Base-by-base conservation (phyloP, 495 filamentous ascomycete genomes). In the Talaromyces wortmannii region DNA sequence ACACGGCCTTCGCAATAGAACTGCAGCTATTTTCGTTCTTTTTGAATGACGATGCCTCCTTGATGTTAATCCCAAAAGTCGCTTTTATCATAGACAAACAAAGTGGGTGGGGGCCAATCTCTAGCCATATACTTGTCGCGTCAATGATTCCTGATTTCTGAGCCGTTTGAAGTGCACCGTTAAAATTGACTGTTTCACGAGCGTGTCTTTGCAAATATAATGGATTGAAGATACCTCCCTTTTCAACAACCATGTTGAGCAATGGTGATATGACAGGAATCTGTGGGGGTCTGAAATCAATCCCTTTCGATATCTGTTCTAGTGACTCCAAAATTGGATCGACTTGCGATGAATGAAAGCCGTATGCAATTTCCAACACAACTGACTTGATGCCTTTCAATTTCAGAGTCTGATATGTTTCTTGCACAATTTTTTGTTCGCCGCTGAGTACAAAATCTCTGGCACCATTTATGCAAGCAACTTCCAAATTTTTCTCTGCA, bases 171-270 rank as follows among this genome's bases (percentile, higher is more conserved):
- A 92, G 67, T 6, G 77, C 87, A 45, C 73, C 82, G 6, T 84
- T 68, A 68, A 95, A 86, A 60, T 92, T 80, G 59, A 95, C 90
- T 29, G 86, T 69, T 56, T 89, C 80, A 12, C 90, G 78, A 36
- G 81, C 82, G 59, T 89, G 85, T 7, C 78, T 69, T 42, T 74
- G 73, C n/a, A 95, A 77, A 59, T 95, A 95, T 29, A 63, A 58
- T 13, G 72, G 61, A 8, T 66, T 70, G 56, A 83, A 74, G 31
- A 63, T 58, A 12, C 81, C 77, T 29, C 66, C 61, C 12, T 81
- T 67, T 6, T 43, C 68, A 10, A 81, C 80, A 31, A 66, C 66
- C 36, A 89, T 60, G n/a, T 77, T 76, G 4, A 78, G 67, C 0
- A 86, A 67, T 44, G 84, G 78, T 13, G 79, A 85, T 44, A 86